Percentiles rank a stretch among this genome's conserved stretches.
Conservation (phyloP, 2,329 filamentous ascomycete species). For the Furcasterigmium sp. region DNA sequence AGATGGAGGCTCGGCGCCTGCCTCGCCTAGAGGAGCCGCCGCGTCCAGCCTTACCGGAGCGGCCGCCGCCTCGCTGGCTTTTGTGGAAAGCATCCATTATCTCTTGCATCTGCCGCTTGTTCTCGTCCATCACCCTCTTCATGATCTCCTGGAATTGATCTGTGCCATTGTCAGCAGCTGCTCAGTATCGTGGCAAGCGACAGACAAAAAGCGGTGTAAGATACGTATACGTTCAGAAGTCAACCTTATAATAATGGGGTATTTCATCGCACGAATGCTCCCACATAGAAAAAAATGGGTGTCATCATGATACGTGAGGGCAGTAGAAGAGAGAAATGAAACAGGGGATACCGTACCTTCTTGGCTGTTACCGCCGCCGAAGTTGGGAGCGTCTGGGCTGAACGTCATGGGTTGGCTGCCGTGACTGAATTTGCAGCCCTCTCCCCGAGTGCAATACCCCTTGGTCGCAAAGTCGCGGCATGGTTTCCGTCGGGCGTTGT, state of each 20-base stretch:
- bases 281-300: constrained; percentile 7
- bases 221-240: constrained; percentile 19
- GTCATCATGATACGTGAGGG: constrained; percentile 11
- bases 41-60: constrained; percentile 15
- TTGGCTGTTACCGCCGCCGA: background rate
- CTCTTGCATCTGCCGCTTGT: constrained; percentile 11
- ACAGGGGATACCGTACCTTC: background rate
- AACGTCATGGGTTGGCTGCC: constrained; percentile 28
- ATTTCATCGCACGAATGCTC: constrained; percentile 15
- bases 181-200: too few relatives aligned
- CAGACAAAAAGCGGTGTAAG: too few relatives aligned
- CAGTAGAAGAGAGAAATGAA: background rate
- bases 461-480: constrained; percentile 70
- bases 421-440: constrained; percentile 65
- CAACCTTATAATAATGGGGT: constrained; percentile 17
- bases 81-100: constrained; percentile 15
- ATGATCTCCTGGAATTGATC: constrained; percentile 13
- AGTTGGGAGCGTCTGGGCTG: constrained; percentile 4
- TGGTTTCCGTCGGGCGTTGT: constrained; percentile 35
- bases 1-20: constrained; percentile 49
- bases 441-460: constrained; percentile 65
- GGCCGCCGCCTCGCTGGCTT: constrained; percentile 19
- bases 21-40: constrained; percentile 6
- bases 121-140: constrained; percentile 11
- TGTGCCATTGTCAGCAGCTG: constrained; percentile 4